phyloP scores from a whole-genome alignment of 371 early-diverging fungal genomes.

The Chytridiales sp. region DNA sequence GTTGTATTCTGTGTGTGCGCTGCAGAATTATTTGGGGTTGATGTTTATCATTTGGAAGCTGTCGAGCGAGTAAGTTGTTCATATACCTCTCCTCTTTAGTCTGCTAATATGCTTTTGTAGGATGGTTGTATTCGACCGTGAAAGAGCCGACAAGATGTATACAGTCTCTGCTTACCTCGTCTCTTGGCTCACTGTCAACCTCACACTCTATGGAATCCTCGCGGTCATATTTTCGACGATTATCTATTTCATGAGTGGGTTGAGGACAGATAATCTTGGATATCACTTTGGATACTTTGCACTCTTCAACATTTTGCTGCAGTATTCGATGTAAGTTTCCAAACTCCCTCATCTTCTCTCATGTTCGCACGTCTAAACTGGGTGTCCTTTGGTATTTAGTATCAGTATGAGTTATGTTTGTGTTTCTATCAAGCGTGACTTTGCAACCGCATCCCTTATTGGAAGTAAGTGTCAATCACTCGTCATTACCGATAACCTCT shows the following conservation, averaged over 20 bases:
- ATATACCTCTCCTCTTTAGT: not conserved
- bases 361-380: constrained; percentile 16
- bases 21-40: constrained; percentile 39
- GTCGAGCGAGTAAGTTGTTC: constrained; percentile 29
- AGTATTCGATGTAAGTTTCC: constrained; percentile 31
- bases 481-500: not conserved
- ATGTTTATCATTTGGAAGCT: constrained; percentile 44
- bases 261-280: constrained; percentile 37
- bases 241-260: constrained; percentile 42
- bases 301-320: constrained; percentile 28
- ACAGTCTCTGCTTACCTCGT: constrained; percentile 38
- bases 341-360: not conserved
- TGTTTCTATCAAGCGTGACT: constrained; percentile 40
- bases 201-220: constrained; percentile 27
- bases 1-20: constrained; percentile 27
- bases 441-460: constrained; percentile 43
- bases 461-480: constrained; percentile 23
- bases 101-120: constrained; percentile 13
- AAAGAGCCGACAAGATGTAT: constrained; percentile 47
- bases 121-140: constrained; percentile 46
- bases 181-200: constrained; percentile 37
- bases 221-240: constrained; percentile 32
- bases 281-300: constrained; percentile 31
- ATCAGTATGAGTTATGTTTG: constrained; percentile 32
- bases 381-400: not conserved